Conservation (phyloP, 257 asterid genomes). For the Sherardia arvensis region DNA sequence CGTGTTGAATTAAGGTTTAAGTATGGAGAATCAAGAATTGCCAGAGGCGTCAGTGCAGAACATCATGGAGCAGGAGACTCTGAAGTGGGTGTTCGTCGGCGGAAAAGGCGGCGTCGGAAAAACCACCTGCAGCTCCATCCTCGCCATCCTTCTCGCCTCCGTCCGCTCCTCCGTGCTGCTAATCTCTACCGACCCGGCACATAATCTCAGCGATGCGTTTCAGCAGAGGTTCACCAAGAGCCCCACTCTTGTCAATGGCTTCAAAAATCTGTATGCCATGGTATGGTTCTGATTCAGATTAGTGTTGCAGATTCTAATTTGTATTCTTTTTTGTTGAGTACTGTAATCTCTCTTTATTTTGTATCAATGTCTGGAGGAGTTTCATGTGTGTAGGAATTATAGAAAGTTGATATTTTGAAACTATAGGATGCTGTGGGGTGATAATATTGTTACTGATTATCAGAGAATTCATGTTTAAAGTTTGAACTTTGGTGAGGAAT, state of each 20-base stretch:
- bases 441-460: no score
- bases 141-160: conserved; percentile 56
- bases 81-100: conserved; percentile 95
- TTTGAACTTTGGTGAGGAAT: no score
- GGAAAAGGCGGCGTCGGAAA: conserved; percentile 98
- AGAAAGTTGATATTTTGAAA: neutral
- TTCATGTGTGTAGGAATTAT: neutral
- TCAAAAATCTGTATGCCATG: conserved; percentile 92
- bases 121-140: conserved; percentile 85
- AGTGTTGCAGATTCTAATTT: neutral
- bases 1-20: conserved; percentile 14
- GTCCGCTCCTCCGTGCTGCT: conserved; percentile 80
- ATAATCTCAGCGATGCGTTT: conserved; percentile 92
- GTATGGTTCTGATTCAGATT: conserved; percentile 24
- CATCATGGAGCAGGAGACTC: conserved; percentile 60
- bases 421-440: neutral
- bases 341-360: no score
- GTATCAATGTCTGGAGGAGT: neutral
- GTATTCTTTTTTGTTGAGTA: neutral
- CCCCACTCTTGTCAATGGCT: conserved; percentile 91
- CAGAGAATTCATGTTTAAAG: neutral
- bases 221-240: conserved; percentile 84
- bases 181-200: conserved; percentile 97
- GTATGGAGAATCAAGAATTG: conserved; percentile 44
- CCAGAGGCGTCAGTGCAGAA: conserved; percentile 71